Conservation (phyloP, 2,329 filamentous ascomycete genomes). For the Colletotrichum sp. region DNA sequence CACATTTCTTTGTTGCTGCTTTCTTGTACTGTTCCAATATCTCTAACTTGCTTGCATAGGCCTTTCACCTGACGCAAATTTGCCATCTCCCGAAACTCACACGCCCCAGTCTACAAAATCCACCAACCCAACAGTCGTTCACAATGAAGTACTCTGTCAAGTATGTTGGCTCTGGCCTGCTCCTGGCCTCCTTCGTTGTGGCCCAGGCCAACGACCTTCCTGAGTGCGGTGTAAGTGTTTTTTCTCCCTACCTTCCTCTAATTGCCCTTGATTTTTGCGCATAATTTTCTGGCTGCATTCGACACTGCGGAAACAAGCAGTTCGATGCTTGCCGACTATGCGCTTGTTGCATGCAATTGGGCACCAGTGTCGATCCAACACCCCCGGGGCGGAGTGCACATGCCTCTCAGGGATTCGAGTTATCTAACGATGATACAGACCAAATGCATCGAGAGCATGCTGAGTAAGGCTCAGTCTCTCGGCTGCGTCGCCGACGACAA, state of each 20-base stretch:
- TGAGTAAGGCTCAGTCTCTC: constrained; percentile 43
- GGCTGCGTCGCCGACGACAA: constrained; percentile 47
- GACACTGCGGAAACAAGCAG: not conserved
- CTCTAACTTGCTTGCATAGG: not conserved
- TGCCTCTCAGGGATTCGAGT: not conserved
- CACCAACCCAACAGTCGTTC: not conserved
- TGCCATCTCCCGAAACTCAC: not conserved
- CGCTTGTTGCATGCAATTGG: not conserved
- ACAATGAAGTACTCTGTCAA: constrained; percentile 13
- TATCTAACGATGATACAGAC: not conserved
- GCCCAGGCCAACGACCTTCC: constrained; percentile 41
- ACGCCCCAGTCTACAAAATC: not conserved
- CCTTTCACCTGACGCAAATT: not conserved
- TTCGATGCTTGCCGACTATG: not conserved
- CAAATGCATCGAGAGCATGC: constrained; percentile 41
- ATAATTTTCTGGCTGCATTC: not conserved
- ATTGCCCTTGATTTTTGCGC: not conserved
- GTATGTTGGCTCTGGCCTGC: constrained; percentile 31
- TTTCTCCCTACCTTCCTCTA: not conserved
- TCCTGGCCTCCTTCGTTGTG: constrained; percentile 41
- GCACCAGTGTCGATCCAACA: not conserved
- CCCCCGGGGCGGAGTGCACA: not conserved
- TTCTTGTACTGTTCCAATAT: not conserved
- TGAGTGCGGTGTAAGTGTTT: constrained; percentile 56
- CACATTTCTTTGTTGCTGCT: not conserved